Percentiles rank a stretch among this genome's conserved stretches.
These are phyloP conservation scores for Podila verticillata DNA, from an alignment of 192 early-diverging fungal species.

Conservation along the genomic window DNA sequence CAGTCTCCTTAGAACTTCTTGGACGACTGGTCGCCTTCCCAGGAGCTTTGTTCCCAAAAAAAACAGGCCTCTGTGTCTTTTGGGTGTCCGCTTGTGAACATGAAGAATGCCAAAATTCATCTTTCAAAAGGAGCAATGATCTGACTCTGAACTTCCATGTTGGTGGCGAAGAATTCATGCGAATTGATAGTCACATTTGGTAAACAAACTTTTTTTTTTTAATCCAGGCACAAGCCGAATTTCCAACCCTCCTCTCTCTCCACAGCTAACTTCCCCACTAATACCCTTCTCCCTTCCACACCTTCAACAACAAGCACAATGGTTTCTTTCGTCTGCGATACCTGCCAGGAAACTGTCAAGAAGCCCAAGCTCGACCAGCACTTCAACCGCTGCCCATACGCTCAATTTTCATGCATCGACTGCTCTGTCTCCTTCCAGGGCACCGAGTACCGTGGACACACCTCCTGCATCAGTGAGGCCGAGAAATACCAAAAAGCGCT, in stretches of 20 bases:
- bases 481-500: slow-evolving; percentile 94
- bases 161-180: not conserved
- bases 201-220: slow-evolving; percentile 6
- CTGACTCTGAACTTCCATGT: not conserved
- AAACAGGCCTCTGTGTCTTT: too few relatives aligned
- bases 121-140: too few relatives aligned
- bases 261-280: too few relatives aligned
- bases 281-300: not conserved
- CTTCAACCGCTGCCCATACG: slow-evolving; percentile 78
- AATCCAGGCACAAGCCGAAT: not conserved
- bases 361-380: slow-evolving; percentile 94
- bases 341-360: slow-evolving; percentile 88
- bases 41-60: too few relatives aligned
- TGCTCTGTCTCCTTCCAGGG: slow-evolving; percentile 88
- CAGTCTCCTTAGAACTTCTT: too few relatives aligned
- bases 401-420: slow-evolving; percentile 93
- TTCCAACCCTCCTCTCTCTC: too few relatives aligned
- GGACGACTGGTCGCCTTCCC: too few relatives aligned
- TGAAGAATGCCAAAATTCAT: not conserved
- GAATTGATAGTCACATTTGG: too few relatives aligned
- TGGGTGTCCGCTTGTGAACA: not conserved
- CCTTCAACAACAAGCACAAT: slow-evolving; percentile 26
- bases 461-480: slow-evolving; percentile 89
- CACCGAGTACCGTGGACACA: slow-evolving; percentile 81
- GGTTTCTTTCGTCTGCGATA: slow-evolving; percentile 78